These are phyloP conservation scores for Castanospermum australe DNA, from an alignment of 306 rosid species.

Conservation along the genomic window DNA sequence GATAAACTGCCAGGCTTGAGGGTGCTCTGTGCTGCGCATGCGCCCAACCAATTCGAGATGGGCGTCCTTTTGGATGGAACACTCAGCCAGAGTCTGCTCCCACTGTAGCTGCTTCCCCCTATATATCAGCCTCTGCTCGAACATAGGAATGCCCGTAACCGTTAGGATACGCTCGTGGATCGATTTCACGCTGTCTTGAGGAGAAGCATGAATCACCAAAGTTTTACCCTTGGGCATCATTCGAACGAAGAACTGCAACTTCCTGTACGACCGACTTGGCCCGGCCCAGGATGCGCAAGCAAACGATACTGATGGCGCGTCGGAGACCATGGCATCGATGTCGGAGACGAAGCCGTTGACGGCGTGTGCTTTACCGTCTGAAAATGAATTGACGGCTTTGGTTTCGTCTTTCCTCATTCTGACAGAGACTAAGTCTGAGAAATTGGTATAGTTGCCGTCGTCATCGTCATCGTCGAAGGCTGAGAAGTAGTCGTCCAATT, in stretches of 20 bases:
- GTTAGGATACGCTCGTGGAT: slow-evolving; percentile 60
- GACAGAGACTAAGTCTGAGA: slow-evolving; percentile 52
- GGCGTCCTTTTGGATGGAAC: slow-evolving; percentile 69
- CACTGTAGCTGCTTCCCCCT: slow-evolving; percentile 82
- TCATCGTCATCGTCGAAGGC: slow-evolving; percentile 51
- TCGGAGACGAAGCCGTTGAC: slow-evolving; percentile 3
- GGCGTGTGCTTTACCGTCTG: neutral
- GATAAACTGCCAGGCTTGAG: slow-evolving; percentile 78
- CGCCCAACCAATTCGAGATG: slow-evolving; percentile 71
- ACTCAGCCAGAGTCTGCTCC: slow-evolving; percentile 68
- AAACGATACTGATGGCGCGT: slow-evolving; percentile 25
- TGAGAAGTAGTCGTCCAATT: slow-evolving; percentile 63
- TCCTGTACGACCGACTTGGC: slow-evolving; percentile 23
- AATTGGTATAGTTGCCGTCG: slow-evolving; percentile 37
- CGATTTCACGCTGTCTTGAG: slow-evolving; percentile 59
- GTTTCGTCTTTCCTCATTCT: slow-evolving; percentile 71
- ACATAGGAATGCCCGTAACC: slow-evolving; percentile 60
- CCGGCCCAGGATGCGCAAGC: slow-evolving; percentile 11
- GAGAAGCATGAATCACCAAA: slow-evolving; percentile 57
- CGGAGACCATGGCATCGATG: slow-evolving; percentile 34
- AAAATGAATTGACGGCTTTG: slow-evolving; percentile 47
- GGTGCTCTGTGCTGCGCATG: slow-evolving; percentile 73
- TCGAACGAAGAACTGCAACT: slow-evolving; percentile 70
- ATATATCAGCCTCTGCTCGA: slow-evolving; percentile 78
- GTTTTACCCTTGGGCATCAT: slow-evolving; percentile 56